Percentiles rank a stretch among this genome's conserved stretches.
Conservation (phyloP, 2,329 filamentous ascomycete genomes). For the Sordariomycetes sp. region DNA sequence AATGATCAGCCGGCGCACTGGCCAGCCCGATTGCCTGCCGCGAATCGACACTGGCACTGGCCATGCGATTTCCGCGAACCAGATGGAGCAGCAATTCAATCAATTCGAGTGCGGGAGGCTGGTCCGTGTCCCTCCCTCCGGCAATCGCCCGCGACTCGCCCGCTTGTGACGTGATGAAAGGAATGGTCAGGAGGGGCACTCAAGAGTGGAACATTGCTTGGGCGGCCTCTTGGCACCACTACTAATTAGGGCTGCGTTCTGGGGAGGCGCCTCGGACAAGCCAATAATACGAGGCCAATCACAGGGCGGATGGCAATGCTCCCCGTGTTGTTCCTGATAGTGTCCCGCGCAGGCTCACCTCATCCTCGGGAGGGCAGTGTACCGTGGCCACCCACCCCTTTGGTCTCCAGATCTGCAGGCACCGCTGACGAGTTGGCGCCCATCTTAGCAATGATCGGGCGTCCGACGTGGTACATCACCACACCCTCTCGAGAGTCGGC, state of each 20-base stretch:
- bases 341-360: neutral
- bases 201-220: neutral
- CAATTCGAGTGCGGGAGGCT: no score
- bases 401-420: neutral
- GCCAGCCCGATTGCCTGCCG: no score
- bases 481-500: no score
- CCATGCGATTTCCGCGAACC: no score
- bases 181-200: neutral
- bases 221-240: neutral
- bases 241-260: neutral
- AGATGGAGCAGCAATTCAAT: no score
- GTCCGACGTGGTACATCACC: no score
- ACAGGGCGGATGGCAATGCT: neutral
- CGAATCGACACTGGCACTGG: no score
- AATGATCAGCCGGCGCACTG: neutral
- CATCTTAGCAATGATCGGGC: neutral
- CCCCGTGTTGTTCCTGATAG: neutral
- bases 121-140: no score
- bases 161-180: neutral
- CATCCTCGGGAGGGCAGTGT: neutral
- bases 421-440: neutral
- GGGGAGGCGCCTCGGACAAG: neutral
- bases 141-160: no score
- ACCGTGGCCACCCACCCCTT: neutral
- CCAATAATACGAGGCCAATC: neutral